phyloP scores from a whole-genome alignment of 495 filamentous ascomycete genomes.

The Cudoniella acicularis region DNA sequence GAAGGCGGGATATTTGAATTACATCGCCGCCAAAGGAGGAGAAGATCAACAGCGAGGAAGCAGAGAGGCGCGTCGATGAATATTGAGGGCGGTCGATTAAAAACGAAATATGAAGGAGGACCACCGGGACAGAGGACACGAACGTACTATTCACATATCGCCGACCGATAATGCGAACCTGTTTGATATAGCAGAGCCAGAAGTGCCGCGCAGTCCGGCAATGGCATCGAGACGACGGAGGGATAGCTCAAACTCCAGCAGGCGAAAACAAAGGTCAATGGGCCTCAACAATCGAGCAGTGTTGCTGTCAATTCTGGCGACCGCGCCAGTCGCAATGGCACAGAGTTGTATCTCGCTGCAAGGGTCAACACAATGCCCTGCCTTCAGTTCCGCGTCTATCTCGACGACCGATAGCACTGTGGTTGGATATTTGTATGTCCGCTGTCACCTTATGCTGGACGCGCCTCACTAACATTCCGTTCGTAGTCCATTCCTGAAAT shows the following conservation, averaged over 20 bases:
- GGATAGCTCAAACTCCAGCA: not conserved
- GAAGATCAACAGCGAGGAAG: conserved; percentile 8
- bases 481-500: conserved; percentile 78
- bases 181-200: conserved; percentile 1
- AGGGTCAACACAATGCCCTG: conserved; percentile 75
- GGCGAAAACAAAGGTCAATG: conserved; percentile 11
- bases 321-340: conserved; percentile 33
- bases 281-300: conserved; percentile 16
- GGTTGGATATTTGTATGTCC: conserved; percentile 71
- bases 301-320: conserved; percentile 31
- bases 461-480: conserved; percentile 1
- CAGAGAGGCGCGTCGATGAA: conserved; percentile 17
- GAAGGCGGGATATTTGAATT: conserved; percentile 6
- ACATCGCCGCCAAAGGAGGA: not conserved
- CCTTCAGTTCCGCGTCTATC: conserved; percentile 78
- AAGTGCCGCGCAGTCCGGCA: conserved; percentile 4
- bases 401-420: conserved; percentile 61
- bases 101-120: conserved; percentile 24
- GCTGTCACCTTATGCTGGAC: not conserved
- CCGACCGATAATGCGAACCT: conserved; percentile 11
- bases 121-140: conserved; percentile 5
- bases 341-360: conserved; percentile 70
- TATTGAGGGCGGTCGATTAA: conserved; percentile 9
- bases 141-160: conserved; percentile 8
- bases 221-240: conserved; percentile 2